phyloP scores from a whole-genome alignment of 2,329 filamentous ascomycete species.

The Corniculantispora saksenae region DNA sequence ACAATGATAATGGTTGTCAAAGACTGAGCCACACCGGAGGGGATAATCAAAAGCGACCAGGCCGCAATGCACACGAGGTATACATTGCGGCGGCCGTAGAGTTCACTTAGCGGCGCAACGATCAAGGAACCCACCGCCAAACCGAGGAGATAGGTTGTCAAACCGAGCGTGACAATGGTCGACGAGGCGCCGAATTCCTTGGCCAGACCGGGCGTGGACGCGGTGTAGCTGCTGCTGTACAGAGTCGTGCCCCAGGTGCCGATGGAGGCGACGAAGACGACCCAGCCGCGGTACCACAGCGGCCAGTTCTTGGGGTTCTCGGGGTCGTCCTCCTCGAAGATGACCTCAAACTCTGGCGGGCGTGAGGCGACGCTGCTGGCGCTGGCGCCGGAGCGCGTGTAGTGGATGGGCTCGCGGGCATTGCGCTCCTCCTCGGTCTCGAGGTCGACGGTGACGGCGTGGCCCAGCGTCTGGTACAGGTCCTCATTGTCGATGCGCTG shows the following conservation, averaged over 20 bases:
- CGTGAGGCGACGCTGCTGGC: constrained; percentile 41
- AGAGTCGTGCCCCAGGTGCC: constrained; percentile 59
- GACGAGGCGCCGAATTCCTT: constrained; percentile 62
- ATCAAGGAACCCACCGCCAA: constrained; percentile 71
- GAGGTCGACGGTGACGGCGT: constrained; percentile 33
- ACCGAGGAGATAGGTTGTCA: constrained; percentile 78
- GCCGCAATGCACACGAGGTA: constrained; percentile 65
- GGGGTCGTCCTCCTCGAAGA: constrained; percentile 65
- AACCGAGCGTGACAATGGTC: constrained; percentile 68
- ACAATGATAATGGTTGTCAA: constrained; percentile 68
- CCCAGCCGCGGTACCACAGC: constrained; percentile 47
- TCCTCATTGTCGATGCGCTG: constrained; percentile 25
- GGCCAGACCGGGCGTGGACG: constrained; percentile 68
- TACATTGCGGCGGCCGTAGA: constrained; percentile 68
- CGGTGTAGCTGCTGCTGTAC: constrained; percentile 79
- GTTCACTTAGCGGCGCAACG: constrained; percentile 71
- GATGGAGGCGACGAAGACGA: constrained; percentile 46
- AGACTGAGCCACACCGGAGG: constrained; percentile 68
- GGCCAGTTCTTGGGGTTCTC: constrained; percentile 71
- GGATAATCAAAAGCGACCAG: constrained; percentile 70
- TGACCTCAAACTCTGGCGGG: constrained; percentile 68
- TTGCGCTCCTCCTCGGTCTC: constrained; percentile 42
- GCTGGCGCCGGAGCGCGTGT: constrained; percentile 44
- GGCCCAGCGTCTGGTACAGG: constrained; percentile 34
- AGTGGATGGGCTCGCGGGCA: constrained; percentile 47